These are phyloP conservation scores for Ananas comosus DNA, from an alignment of 176 grass and related monocot genomes.

Conservation along the genomic window DNA sequence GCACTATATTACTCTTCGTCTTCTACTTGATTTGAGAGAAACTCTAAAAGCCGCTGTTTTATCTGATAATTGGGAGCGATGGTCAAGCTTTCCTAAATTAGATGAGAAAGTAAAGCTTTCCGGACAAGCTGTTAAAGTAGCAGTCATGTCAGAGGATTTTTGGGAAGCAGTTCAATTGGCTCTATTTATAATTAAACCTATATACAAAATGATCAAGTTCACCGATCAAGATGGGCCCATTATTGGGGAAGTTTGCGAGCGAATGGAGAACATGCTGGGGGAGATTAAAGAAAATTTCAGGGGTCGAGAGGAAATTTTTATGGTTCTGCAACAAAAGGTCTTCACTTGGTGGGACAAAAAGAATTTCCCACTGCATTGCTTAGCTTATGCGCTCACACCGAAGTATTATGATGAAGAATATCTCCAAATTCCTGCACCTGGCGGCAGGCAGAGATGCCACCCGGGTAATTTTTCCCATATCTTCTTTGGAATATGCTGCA, in stretches of 20 bases:
- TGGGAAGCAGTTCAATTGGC: slow-evolving; percentile 24
- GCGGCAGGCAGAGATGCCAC: slow-evolving; percentile 19
- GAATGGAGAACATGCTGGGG: slow-evolving; percentile 27
- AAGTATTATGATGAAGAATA: slow-evolving; percentile 32
- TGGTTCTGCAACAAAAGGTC: slow-evolving; percentile 7
- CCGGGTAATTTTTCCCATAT: slow-evolving; percentile 11
- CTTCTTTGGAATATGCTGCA: background rate
- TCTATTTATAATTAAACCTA: slow-evolving; percentile 21
- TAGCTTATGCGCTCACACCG: slow-evolving; percentile 24
- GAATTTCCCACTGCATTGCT: slow-evolving; percentile 17
- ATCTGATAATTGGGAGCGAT: slow-evolving; percentile 18
- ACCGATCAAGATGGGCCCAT: slow-evolving; percentile 24
- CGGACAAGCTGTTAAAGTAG: slow-evolving; percentile 12
- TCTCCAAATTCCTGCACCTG: slow-evolving; percentile 20
- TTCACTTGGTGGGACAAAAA: slow-evolving; percentile 19
- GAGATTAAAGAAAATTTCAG: slow-evolving; percentile 27
- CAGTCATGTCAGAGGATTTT: slow-evolving; percentile 20
- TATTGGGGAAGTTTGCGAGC: slow-evolving; percentile 25
- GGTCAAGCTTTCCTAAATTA: slow-evolving; percentile 18
- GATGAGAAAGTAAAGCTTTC: slow-evolving; percentile 20
- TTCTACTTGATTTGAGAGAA: slow-evolving; percentile 25
- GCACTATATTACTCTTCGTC: slow-evolving; percentile 21
- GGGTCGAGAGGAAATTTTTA: slow-evolving; percentile 17
- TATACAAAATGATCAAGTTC: slow-evolving; percentile 27
- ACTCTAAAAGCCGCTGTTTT: slow-evolving; percentile 21